Percentiles rank a stretch among this genome's conserved stretches.
Evolutionary conservation across 768 basidiomycete genomes (phyloP).

Genomic region (Sarcomyxa edulis): DNA sequence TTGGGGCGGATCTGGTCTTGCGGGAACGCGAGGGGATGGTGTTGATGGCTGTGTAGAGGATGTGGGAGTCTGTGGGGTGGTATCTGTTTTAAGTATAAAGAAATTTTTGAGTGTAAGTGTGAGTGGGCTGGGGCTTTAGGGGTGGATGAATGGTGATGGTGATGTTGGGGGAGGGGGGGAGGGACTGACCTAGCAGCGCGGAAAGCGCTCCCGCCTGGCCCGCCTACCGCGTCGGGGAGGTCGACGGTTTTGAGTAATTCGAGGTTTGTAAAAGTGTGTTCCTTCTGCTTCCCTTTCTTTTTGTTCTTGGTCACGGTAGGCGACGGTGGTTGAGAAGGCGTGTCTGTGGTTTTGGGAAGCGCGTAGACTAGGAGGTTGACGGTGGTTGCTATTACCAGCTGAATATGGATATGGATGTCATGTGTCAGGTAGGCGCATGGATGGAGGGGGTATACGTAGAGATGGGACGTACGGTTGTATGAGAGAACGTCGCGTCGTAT

Average conservation of each 20-base stretch:
- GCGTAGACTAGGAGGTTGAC: slow-evolving; percentile 59
- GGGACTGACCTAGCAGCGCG: slow-evolving; percentile 51
- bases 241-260: slow-evolving; percentile 46
- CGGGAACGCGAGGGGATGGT: slow-evolving; percentile 54
- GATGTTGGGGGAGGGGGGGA: too few species aligned
- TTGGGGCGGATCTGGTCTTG: slow-evolving; percentile 45
- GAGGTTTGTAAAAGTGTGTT: slow-evolving; percentile 23
- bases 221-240: slow-evolving; percentile 45
- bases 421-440: too few species aligned
- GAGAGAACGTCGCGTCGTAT: slow-evolving; percentile 80
- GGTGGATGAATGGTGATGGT: not conserved
- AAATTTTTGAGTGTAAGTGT: not conserved
- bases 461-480: slow-evolving; percentile 42
- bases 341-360: slow-evolving; percentile 30
- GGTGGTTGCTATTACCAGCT: slow-evolving; percentile 69
- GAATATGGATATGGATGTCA: not conserved
- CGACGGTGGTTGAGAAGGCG: slow-evolving; percentile 12
- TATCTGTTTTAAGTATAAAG: slow-evolving; percentile 35
- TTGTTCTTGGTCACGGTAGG: slow-evolving; percentile 23
- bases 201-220: slow-evolving; percentile 49
- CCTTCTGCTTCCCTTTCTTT: slow-evolving; percentile 41
- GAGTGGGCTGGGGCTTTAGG: not conserved
- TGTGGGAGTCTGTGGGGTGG: slow-evolving; percentile 43
- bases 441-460: slow-evolving; percentile 3
- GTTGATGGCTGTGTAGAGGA: slow-evolving; percentile 72